Evolutionary conservation across 495 filamentous ascomycete species (phyloP), one percentile per base, ranked within the genome.

Genomic region (Cudoniella acicularis): DNA sequence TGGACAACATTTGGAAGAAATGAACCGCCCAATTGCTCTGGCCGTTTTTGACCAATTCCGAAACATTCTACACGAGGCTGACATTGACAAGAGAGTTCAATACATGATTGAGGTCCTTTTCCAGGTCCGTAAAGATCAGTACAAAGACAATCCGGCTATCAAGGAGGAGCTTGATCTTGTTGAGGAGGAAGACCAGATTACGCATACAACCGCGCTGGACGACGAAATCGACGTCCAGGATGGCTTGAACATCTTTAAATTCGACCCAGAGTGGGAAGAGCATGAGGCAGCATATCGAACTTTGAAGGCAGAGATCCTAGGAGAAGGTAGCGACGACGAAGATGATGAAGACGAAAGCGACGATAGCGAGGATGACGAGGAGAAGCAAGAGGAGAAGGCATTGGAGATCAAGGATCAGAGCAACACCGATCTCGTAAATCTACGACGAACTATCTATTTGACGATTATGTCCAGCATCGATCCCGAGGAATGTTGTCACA

Each of bases 31-130:
- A 20, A 94, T 98, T 64, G 88, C 90, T 20, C 81, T 91, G 56
- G 88, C 85, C 47, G 89, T 99, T 16, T 99, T 94, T 59, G 95
- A 98, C 66, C 92, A 96, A 69, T 95, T 99, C 75, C 77, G 94
- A 52, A 91, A 84, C 57, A 98, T 98, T 63, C 78, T 99, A 9
- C 91, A 98, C 71, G 95, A 98, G 69, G 90, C 90, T 36, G 91
- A 92, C 67, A 93, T 98, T 66, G 94, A 99, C 67, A 96, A 96
- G 74, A 79, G 94, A 57, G 90, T 92, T 26, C 94, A 98, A 74
- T 98, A 97, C 71, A 96, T 96, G 91, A 95, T 99, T 60, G 94
- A 99, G 69, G 93, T 97, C 9, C 76, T 99, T 54, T 98, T 99
- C 72, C 92, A 98, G 72, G 87, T 97, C 27, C 85, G 94, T 52